phyloP scores from a whole-genome alignment of 1,139 yeast species.

The Lodderomyces margitis region DNA sequence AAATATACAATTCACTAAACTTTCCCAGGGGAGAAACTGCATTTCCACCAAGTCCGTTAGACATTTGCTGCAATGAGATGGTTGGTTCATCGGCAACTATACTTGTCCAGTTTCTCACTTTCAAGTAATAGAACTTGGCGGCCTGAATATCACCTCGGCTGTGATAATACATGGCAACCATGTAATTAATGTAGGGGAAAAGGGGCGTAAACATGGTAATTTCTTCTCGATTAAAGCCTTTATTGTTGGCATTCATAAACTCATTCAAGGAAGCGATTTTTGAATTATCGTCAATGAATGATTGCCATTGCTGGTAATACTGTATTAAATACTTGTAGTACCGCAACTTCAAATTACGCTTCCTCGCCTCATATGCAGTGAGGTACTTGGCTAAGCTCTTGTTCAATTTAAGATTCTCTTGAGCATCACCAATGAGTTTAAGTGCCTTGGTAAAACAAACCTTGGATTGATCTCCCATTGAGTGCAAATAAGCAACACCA shows the following conservation, averaged over 20 bases:
- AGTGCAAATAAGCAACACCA: slow-evolving; percentile 35
- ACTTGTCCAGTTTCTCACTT: slow-evolving; percentile 22
- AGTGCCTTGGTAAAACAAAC: slow-evolving; percentile 37
- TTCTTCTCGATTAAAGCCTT: slow-evolving; percentile 32
- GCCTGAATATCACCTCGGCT: slow-evolving; percentile 30
- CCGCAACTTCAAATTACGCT: slow-evolving; percentile 22
- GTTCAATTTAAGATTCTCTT: slow-evolving; percentile 17
- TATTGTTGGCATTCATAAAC: slow-evolving; percentile 32
- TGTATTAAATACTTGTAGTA: slow-evolving; percentile 25
- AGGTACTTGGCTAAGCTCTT: background rate
- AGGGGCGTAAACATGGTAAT: slow-evolving; percentile 27
- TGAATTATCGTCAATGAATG: slow-evolving; percentile 30
- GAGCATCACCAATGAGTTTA: slow-evolving; percentile 19
- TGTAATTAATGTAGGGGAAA: slow-evolving; percentile 33
- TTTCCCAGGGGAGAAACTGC: slow-evolving; percentile 16
- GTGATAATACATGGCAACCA: slow-evolving; percentile 40
- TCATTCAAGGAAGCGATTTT: slow-evolving; percentile 24
- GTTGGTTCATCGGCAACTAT: background rate
- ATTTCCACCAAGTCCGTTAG: slow-evolving; percentile 24
- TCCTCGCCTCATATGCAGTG: background rate
- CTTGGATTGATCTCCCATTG: slow-evolving; percentile 26
- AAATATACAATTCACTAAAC: slow-evolving; percentile 27
- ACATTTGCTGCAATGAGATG: slow-evolving; percentile 16
- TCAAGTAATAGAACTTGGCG: slow-evolving; percentile 38
- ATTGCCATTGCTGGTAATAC: slow-evolving; percentile 34